Evolutionary conservation across 495 filamentous ascomycete genomes (phyloP), one percentile per base, ranked within the genome.

Genomic region (Penicillium bovifimosum): DNA sequence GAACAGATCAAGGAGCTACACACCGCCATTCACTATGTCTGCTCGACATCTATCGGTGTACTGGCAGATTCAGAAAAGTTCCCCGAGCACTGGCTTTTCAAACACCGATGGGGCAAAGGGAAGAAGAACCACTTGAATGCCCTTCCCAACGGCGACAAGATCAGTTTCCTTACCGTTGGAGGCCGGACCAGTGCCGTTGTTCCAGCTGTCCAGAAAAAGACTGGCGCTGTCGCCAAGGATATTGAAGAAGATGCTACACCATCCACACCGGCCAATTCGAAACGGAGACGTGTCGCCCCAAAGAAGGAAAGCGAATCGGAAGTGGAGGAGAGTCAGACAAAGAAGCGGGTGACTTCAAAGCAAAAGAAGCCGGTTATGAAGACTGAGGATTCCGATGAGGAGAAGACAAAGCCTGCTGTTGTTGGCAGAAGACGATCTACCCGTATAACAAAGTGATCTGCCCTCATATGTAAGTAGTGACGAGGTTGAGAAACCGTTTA

Each of bases 31-130:
- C 74, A 84, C 47, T 81, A 87, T 49, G 85, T 98, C 33, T 96
- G 90, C 60, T 77, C 84, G 36, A 82, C 80, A 5, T 87, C 92
- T 0, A 83, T 91, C 8, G 87, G 89, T 47, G 78, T 84, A 28
- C 76, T 93, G 28, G 91, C 85, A 2, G 92, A 96, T 46, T 88
- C 83, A 1, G 81, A 83, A 16, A 76, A 86, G 63, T 96, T 96
- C 59, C 93, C 93, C 0, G 79, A 90, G 39, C 75, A 91, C 49
- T 98, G 92, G 93, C 73, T 98, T 27, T 95, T 96, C 76, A 84
- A 88, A 41, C 81, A 96, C 66, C 83, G 93, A 16, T 96, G 91
- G 92, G 77, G 83, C 9, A 95, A 95, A 62, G 91, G 91, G 11
- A 88, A 88, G 70, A 91, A 91, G 64, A 86, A 86, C 47, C 75